Evolutionary conservation across 1,284 basidiomycete species (phyloP), one percentile per base, ranked within the genome.

Genomic region (Cryptococcus sp.): DNA sequence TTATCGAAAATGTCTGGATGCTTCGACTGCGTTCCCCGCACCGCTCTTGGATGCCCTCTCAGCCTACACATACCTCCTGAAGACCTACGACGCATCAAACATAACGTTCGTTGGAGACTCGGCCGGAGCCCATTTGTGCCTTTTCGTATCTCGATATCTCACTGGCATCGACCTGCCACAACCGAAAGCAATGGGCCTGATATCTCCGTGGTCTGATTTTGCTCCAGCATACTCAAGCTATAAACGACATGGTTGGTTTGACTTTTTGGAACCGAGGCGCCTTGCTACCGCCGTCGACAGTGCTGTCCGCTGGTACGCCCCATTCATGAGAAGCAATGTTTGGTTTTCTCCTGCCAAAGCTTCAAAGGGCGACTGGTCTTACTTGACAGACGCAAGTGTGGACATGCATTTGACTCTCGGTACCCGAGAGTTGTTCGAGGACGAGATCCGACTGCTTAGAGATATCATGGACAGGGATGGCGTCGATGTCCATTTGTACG

Each of bases 31-130:
- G 0, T 84, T 84, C 73, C 83, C 84, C 0, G 74, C 82, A 0
- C 81, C 82, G 24, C 72, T 85, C 2, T 58, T 84, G 11, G 83
- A 85, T 56, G 79, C 78, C 0, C 66, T 84, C 3, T 78, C 83
- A 0, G 82, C 79, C 0, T 85, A 83, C 61, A 69, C 76, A 37
- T 82, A 85, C 61, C 79, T 84, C n/a, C 76, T 82, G 39, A 55
- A 73, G 37, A 67, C 60, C 1, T 78, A 80, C 60, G 64, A 67
- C 0, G 70, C 80, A 1, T 73, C 74, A 51, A 80, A 82, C 57
- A 79, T 86, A 48, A 67, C 83, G 44, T 62, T 87, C 28, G 77
- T 81, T 7, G 85, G 84, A 23, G 85, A 86, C 61, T 82, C 80
- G 48, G 83, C 85, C 0, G 85, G 85, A 2, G 85, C 81, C 0